These are phyloP conservation scores for Nidularia sp. DNA, from an alignment of 768 basidiomycete genomes.

Conservation along the genomic window DNA sequence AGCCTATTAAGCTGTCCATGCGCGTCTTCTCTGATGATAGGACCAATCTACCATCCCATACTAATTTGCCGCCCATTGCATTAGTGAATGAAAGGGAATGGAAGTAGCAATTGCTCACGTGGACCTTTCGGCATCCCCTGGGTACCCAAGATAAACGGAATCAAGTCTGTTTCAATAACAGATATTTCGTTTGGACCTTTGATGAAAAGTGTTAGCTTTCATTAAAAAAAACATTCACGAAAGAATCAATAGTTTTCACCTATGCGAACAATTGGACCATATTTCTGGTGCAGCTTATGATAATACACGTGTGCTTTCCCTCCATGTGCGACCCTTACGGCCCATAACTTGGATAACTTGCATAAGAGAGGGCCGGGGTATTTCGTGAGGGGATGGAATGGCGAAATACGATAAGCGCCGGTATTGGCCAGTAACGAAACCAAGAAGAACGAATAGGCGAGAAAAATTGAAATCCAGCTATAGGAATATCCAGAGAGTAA, in stretches of 20 bases:
- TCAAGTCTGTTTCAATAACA: constrained; percentile 34
- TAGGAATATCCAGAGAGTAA: too few relatives aligned
- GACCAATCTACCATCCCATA: constrained; percentile 38
- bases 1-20: constrained; percentile 13
- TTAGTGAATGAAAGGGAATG: neutral
- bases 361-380: constrained; percentile 26
- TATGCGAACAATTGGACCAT: constrained; percentile 30
- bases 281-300: constrained; percentile 20
- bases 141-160: constrained; percentile 39
- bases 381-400: constrained; percentile 26
- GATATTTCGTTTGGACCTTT: constrained; percentile 53
- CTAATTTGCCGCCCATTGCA: constrained; percentile 13
- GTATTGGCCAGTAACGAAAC: too few relatives aligned
- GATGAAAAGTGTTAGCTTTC: neutral
- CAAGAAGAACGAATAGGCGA: too few relatives aligned
- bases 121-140: constrained; percentile 50
- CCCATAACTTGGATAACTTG: constrained; percentile 24
- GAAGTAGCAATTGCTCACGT: constrained; percentile 26
- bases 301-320: constrained; percentile 21
- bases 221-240: neutral
- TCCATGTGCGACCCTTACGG: constrained; percentile 6
- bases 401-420: constrained; percentile 23
- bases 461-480: too few relatives aligned
- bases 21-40: constrained; percentile 13
- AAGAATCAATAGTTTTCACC: constrained; percentile 13